Percentiles rank a stretch among this genome's conserved stretches.
These are phyloP conservation scores for Verticillium longisporum DNA, from an alignment of 2,329 filamentous ascomycete species.

Conservation along the genomic window DNA sequence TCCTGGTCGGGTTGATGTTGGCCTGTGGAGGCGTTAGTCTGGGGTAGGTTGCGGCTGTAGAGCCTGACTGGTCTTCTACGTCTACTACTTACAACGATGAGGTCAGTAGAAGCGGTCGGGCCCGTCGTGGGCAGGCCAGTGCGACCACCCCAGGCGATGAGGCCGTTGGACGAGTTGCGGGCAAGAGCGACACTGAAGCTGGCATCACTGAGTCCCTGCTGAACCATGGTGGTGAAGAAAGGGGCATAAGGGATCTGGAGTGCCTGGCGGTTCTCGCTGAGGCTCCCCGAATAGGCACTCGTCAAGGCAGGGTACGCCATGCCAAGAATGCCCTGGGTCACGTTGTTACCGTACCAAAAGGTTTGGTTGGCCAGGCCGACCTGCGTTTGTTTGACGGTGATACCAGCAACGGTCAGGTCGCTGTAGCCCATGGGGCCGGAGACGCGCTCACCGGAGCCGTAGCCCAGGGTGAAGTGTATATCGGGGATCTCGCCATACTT, in stretches of 20 bases:
- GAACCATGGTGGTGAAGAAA: conserved; percentile 40
- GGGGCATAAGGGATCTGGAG: conserved; percentile 37
- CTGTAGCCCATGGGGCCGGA: conserved; percentile 39
- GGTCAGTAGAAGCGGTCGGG: conserved; percentile 27
- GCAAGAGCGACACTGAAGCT: conserved; percentile 41
- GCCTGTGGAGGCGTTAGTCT: conserved; percentile 23
- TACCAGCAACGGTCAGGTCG: conserved; percentile 37
- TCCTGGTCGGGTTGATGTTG: conserved; percentile 28
- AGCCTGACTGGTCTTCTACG: too few species aligned
- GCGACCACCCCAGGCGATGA: conserved; percentile 38
- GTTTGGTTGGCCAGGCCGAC: conserved; percentile 42
- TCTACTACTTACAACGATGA: conserved; percentile 34
- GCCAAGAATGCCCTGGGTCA: conserved; percentile 43
- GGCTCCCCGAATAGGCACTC: conserved; percentile 35
- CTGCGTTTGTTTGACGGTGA: conserved; percentile 37
- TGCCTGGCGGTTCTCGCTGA: conserved; percentile 28
- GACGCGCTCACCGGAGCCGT: conserved; percentile 41
- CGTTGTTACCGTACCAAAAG: conserved; percentile 44
- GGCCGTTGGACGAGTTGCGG: conserved; percentile 36
- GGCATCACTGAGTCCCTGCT: conserved; percentile 35
- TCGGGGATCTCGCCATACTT: conserved; percentile 27
- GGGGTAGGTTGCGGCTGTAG: too few species aligned
- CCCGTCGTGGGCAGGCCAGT: conserved; percentile 26
- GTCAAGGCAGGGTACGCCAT: conserved; percentile 44
- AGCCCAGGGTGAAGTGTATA: conserved; percentile 38